A percentile compares a stretch with the other conserved stretches of the same genome.
phyloP scores from a whole-genome alignment of 106 monocot species.

The Dioscorea zingiberensis region DNA sequence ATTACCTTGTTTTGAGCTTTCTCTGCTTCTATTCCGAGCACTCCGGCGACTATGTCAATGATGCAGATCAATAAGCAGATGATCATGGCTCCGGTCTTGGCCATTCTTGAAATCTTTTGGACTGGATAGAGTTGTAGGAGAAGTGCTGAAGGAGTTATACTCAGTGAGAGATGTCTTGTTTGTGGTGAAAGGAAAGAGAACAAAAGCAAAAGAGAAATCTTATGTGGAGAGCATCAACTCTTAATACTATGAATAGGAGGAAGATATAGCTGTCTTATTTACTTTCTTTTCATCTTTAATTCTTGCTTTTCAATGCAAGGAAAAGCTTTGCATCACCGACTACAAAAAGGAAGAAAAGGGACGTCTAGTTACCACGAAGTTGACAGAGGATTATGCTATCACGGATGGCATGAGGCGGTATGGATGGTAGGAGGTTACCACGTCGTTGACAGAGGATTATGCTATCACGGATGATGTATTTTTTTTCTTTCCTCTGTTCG shows the following conservation, averaged over 20 bases:
- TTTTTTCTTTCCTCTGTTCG: no score
- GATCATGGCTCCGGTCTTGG: slow-evolving; percentile 17
- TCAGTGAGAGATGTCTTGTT: neutral
- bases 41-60: slow-evolving; percentile 56
- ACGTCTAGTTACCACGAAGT: no score
- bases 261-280: neutral
- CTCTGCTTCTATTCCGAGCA: slow-evolving; percentile 76
- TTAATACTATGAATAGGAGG: neutral
- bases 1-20: slow-evolving; percentile 58
- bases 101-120: slow-evolving; percentile 16
- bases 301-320: slow-evolving; percentile 5
- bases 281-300: slow-evolving; percentile 1
- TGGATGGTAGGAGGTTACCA: no score
- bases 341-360: neutral
- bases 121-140: neutral
- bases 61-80: slow-evolving; percentile 54
- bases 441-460: no score
- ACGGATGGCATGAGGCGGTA: no score
- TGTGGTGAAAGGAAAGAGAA: neutral
- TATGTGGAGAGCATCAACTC: neutral
- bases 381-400: no score
- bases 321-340: slow-evolving; percentile 16
- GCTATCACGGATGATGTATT: no score
- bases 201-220: slow-evolving; percentile 7
- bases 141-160: neutral